phyloP scores from a whole-genome alignment of 1,284 basidiomycete species.

The Psilocybe mexicana region DNA sequence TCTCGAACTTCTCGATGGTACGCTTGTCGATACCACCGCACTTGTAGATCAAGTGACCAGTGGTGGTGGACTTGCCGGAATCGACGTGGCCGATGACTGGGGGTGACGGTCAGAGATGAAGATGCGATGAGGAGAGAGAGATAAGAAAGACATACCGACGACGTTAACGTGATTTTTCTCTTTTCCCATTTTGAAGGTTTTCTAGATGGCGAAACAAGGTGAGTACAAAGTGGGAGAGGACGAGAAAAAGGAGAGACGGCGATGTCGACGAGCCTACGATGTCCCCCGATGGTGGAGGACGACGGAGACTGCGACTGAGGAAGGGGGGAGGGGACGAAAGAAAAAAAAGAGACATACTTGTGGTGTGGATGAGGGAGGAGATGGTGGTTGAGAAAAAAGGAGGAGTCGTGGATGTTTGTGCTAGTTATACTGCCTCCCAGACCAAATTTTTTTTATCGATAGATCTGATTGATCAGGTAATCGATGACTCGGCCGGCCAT shows the following conservation, averaged over 20 bases:
- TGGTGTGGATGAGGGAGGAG: slow-evolving; percentile 40
- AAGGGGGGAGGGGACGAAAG: slow-evolving; percentile 12
- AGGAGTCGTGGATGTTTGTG: slow-evolving; percentile 47
- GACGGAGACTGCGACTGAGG: slow-evolving; percentile 5
- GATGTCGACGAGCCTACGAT: slow-evolving; percentile 28
- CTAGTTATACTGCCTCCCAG: slow-evolving; percentile 51
- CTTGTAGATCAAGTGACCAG: slow-evolving; percentile 99
- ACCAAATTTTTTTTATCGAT: slow-evolving; percentile 58
- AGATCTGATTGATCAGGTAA: slow-evolving; percentile 34
- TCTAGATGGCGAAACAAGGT: slow-evolving; percentile 42
- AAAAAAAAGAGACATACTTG: slow-evolving; percentile 45
- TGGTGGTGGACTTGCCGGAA: slow-evolving; percentile 99
- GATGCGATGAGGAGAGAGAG: slow-evolving; percentile 27
- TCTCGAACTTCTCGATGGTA: slow-evolving; percentile 99
- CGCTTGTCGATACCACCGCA: slow-evolving; percentile 99
- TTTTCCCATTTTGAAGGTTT: slow-evolving; percentile 81
- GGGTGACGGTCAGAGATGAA: slow-evolving; percentile 31
- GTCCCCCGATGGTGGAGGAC: not conserved
- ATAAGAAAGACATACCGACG: slow-evolving; percentile 58
- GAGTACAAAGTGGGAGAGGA: slow-evolving; percentile 19
- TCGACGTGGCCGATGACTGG: slow-evolving; percentile 97
- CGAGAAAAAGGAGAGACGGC: slow-evolving; percentile 4
- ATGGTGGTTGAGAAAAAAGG: slow-evolving; percentile 53
- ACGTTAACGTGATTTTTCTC: slow-evolving; percentile 90
- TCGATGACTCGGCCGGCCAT: slow-evolving; percentile 32